A percentile compares a stretch with the other conserved stretches of the same genome.
Conservation (phyloP, 768 basidiomycete genomes). For the Gymnopilus dilepis region DNA sequence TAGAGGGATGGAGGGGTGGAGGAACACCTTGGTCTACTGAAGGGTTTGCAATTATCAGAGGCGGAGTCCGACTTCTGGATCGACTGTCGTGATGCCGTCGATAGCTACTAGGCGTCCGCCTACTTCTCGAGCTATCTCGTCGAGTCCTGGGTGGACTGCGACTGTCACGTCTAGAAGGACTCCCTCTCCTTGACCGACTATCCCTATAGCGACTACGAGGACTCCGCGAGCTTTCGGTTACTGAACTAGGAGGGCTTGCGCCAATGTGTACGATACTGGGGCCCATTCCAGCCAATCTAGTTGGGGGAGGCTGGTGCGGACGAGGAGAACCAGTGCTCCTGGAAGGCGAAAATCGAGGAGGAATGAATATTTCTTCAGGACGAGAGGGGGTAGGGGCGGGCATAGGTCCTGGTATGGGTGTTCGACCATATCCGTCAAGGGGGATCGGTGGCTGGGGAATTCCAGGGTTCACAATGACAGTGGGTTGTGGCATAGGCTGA, state of each 20-base stretch:
- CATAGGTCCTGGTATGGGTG: conserved; percentile 22
- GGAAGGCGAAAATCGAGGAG: conserved; percentile 17
- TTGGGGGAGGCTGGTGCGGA: conserved; percentile 8
- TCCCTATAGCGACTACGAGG: background rate
- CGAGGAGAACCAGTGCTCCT: conserved; percentile 23
- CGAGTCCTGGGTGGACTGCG: conserved; percentile 5
- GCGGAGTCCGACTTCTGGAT: conserved; percentile 16
- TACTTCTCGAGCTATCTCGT: conserved; percentile 5
- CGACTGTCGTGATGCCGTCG: conserved; percentile 16
- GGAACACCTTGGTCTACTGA: conserved; percentile 13
- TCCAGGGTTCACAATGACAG: conserved; percentile 15
- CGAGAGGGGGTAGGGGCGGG: conserved; percentile 11
- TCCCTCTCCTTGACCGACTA: conserved; percentile 6
- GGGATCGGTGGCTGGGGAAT: conserved; percentile 21
- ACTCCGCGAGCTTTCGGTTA: conserved; percentile 14
- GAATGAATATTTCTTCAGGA: conserved; percentile 28
- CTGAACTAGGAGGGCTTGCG: conserved; percentile 24
- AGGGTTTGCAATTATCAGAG: conserved; percentile 25
- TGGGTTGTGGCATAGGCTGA: conserved; percentile 19
- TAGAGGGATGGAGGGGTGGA: conserved; percentile 13
- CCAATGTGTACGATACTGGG: conserved; percentile 22
- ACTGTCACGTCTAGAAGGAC: conserved; percentile 12
- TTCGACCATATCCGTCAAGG: conserved; percentile 20
- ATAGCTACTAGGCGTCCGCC: conserved; percentile 24
- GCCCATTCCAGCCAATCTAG: conserved; percentile 17